These are phyloP conservation scores for Dalechampia spathulata DNA, from an alignment of 441 rosid genomes.

Conservation along the genomic window DNA sequence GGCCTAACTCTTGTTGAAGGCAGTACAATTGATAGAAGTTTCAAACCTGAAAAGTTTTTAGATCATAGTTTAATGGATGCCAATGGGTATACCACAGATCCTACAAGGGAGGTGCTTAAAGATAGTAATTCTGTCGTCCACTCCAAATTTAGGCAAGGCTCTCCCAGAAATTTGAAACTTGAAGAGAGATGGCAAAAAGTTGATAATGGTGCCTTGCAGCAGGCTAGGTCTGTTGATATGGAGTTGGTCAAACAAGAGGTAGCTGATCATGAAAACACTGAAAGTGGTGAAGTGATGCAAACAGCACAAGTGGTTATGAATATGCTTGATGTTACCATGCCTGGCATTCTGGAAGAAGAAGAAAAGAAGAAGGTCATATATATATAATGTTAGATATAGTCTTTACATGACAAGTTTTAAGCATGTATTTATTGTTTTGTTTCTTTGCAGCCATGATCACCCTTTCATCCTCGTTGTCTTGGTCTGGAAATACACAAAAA, in stretches of 20 bases:
- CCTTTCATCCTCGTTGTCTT: background rate
- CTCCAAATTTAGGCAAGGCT: constrained; percentile 25
- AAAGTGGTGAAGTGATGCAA: constrained; percentile 60
- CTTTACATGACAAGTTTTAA: background rate
- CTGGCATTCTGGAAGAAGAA: constrained; percentile 61
- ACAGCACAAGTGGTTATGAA: constrained; percentile 75
- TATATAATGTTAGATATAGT: too few species aligned
- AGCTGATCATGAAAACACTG: constrained; percentile 35
- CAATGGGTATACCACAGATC: constrained; percentile 38
- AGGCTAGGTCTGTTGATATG: constrained; percentile 29
- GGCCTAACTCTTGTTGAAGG: constrained; percentile 50
- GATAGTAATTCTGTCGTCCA: constrained; percentile 26
- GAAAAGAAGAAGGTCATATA: constrained; percentile 73
- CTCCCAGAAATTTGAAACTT: constrained; percentile 26
- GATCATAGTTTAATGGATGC: constrained; percentile 32
- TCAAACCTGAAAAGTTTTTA: constrained; percentile 33
- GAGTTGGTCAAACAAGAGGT: constrained; percentile 40
- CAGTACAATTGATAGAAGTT: constrained; percentile 29
- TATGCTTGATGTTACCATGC: constrained; percentile 81
- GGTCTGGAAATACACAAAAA: background rate
- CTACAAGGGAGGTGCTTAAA: constrained; percentile 26
- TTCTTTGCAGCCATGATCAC: background rate
- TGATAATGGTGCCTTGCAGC: constrained; percentile 24
- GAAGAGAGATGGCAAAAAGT: constrained; percentile 22
- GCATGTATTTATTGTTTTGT: background rate